Evolutionary conservation across 2,329 filamentous ascomycete genomes (phyloP), one percentile per base, ranked within the genome.

Genomic region (Microthyrium microscopicum): DNA sequence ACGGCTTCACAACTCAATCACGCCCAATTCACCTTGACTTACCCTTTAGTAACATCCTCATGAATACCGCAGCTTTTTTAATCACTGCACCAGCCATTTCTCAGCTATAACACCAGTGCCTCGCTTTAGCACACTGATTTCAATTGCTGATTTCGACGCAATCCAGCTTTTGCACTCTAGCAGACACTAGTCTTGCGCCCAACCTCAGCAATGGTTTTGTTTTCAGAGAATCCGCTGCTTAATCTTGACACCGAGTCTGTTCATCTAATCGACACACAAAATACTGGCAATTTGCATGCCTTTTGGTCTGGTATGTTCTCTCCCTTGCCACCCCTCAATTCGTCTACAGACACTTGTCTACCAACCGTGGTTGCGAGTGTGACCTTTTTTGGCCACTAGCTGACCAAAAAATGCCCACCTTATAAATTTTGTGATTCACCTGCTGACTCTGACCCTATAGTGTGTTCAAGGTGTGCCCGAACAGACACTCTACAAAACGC

Each of bases 401-500:
- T 40, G 43, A 36, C 31, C 33, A 20, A 31, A 29, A 31, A 17
- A 18, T 36, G 30, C 29, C 49, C 55, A 45, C 53, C 43, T 20
- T 33, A 30, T 27, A 34, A 12, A 39, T 21, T 15, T 33, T 33
- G 37, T 15, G 20, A 30, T 35, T 26, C 21, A 34, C 31, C 26
- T 5, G 24, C 36, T 37, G 31, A 36, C 18, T n/a, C 7, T 15
- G 15, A 34, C 8, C 25, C 20, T 39, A 26, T 51, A 89, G 84
- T 95, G 39, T 94, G 95, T 53, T 87, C 84, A 33, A 82, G 84
- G 59, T 93, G 87, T 57, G 83, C 84, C 51, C n/a, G n/a, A n/a
- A n/a, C n/a, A n/a, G 82, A 89, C 50, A 89, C 85, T 33, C 77
- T 95, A 53, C 82, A 93, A 53, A 80, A 95, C 57, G 89, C 89